Evolutionary conservation across 2,329 filamentous ascomycete species (phyloP), one percentile per base, ranked within the genome.

Genomic region (Rhinocladiella mackenziei): DNA sequence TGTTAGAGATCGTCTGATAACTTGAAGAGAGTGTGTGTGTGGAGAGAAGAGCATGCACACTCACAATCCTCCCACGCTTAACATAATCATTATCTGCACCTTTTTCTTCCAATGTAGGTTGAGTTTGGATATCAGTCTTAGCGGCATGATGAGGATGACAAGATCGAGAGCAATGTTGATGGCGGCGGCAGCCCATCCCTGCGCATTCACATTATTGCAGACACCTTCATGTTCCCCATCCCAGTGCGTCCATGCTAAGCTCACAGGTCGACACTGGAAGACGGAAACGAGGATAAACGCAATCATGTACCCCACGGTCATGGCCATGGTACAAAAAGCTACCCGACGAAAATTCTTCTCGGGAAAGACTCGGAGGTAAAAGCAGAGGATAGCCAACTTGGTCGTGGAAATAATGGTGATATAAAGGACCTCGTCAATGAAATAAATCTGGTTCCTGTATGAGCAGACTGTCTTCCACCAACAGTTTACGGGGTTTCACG

Each of bases 161-260:
- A 74, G 8, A 46, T 80, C 77, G 15, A 76, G 61, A 0, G 60
- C 59, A 31, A 81, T 78, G 46, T 72, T 74, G 39, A 76, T 67
- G n/a, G 57, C 67, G 0, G 76, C 76, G 23, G 75, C 72, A 23
- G 70, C 65, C 71, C 73, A 78, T 0, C 62, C 69, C 2, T 78
- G 63, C 1, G 62, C 61, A 45, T 75, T 76, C 48, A 73, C 60
- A 43, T 75, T 64, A 15, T 74, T 56, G 49, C 78, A 81, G 1
- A 48, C 60, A 0, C 77, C 77, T 0, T 58, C 3, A 26, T 70
- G 64, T 39, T 69, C 60, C 1, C 67, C 67, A 33, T 75, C 69
- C 75, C 76, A 81, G 11, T 61, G 62, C 0, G 60, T 64, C 78
- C 78, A 82, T 28, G 65, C 65, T 13, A 60, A 64, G 2, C 45